Percentiles rank a stretch among this genome's conserved stretches.
phyloP scores from a whole-genome alignment of 163 green algal genomes.

The Scenedesmus sp. region DNA sequence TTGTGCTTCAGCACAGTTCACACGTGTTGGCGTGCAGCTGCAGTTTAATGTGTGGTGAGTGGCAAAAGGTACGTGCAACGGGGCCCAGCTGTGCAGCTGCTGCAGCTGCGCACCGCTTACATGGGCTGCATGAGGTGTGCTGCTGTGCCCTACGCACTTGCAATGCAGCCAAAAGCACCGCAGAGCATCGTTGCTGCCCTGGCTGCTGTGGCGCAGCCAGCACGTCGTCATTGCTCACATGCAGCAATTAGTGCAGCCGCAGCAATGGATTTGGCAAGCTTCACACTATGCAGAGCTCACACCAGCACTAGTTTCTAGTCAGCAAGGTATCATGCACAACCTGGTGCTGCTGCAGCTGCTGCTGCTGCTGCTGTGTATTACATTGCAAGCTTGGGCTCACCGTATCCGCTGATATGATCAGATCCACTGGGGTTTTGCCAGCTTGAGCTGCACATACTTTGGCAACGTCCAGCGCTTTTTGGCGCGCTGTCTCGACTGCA shows the following conservation, averaged over 20 bases:
- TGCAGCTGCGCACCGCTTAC: not conserved
- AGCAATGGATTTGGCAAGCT: too few relatives aligned
- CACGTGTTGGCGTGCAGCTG: too few relatives aligned
- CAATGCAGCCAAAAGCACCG: not conserved
- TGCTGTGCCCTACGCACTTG: not conserved
- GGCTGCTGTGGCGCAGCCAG: too few relatives aligned
- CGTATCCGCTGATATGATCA: conserved; percentile 92
- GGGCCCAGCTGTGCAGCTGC: not conserved
- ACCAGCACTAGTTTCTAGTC: too few relatives aligned
- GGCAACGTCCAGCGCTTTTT: conserved; percentile 86
- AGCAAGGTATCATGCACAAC: too few relatives aligned
- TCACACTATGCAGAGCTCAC: too few relatives aligned
- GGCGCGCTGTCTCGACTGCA: conserved; percentile 78
- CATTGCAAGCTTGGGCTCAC: too few relatives aligned
- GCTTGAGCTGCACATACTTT: conserved; percentile 33
- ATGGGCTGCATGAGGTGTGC: not conserved
- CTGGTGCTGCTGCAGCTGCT: not conserved
- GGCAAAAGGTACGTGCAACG: not conserved
- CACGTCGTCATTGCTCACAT: not conserved
- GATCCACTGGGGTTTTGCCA: conserved; percentile 42
- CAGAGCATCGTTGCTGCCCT: not conserved
- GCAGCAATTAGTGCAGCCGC: too few relatives aligned
- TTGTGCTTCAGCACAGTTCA: too few relatives aligned
- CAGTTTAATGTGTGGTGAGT: too few relatives aligned
- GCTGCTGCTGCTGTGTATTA: not conserved